These are phyloP conservation scores for Akanthomyces dipterigenus DNA, from an alignment of 2,329 filamentous ascomycete genomes.

Conservation along the genomic window DNA sequence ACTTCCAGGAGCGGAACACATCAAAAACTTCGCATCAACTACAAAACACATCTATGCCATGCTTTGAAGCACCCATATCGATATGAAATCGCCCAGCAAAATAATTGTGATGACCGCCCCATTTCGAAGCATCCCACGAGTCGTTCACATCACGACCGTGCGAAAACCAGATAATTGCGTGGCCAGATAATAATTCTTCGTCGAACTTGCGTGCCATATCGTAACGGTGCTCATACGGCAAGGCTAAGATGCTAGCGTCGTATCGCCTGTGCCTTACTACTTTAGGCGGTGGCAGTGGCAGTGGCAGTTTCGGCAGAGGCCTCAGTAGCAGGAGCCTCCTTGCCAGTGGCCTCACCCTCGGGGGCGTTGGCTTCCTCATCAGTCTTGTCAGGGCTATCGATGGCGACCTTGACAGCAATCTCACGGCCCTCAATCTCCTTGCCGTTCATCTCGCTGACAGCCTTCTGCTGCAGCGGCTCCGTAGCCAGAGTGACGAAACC, in stretches of 20 bases:
- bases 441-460: conserved; percentile 96
- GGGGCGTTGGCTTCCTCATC: conserved; percentile 70
- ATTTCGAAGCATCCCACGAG: conserved; percentile 4
- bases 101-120: conserved; percentile 14
- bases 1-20: conserved; percentile 1
- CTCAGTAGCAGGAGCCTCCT: conserved; percentile 29
- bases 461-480: conserved; percentile 96
- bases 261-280: conserved; percentile 11
- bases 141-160: conserved; percentile 3
- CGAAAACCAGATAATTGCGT: not conserved
- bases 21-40: conserved; percentile 1
- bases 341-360: conserved; percentile 37
- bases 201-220: conserved; percentile 34
- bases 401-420: conserved; percentile 99
- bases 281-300: conserved; percentile 25
- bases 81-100: conserved; percentile 12
- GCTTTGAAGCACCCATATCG: conserved; percentile 9
- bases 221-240: conserved; percentile 24
- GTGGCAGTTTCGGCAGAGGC: conserved; percentile 18
- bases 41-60: conserved; percentile 2
- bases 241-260: conserved; percentile 6
- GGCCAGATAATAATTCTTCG: conserved; percentile 28
- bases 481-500: conserved; percentile 95
- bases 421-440: conserved; percentile 98
- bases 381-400: conserved; percentile 96